Conservation (phyloP, 106 monocot species). For the Platanthera guangdongensis region DNA sequence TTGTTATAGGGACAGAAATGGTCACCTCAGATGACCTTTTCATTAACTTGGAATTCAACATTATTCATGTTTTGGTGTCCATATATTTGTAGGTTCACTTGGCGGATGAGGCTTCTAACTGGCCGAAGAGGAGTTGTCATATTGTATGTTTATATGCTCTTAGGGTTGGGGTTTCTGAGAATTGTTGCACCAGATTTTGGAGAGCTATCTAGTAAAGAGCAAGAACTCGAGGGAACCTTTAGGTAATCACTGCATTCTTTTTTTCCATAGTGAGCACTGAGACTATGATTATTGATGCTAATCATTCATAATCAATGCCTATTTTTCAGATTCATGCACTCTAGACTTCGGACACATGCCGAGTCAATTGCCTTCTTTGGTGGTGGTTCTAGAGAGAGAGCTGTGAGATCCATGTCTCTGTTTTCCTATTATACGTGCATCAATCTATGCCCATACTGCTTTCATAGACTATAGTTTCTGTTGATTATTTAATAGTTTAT, state of each 20-base stretch:
- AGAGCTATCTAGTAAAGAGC: slow-evolving; percentile 78
- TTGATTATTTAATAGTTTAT: neutral
- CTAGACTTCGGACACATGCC: slow-evolving; percentile 91
- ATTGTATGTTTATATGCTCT: slow-evolving; percentile 87
- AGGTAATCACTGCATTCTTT: slow-evolving; percentile 32
- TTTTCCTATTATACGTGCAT: neutral
- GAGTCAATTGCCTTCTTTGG: slow-evolving; percentile 99
- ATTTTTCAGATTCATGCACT: slow-evolving; percentile 74
- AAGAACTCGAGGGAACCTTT: slow-evolving; percentile 91
- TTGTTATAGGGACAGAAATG: no score
- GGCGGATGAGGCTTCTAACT: slow-evolving; percentile 96
- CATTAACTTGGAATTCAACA: no score
- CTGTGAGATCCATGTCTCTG: slow-evolving; percentile 45
- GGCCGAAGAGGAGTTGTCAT: slow-evolving; percentile 89
- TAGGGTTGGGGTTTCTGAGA: slow-evolving; percentile 92
- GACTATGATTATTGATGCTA: neutral
- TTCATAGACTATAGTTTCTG: neutral
- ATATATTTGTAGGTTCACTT: slow-evolving; percentile 68
- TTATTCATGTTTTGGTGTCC: neutral
- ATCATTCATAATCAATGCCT: slow-evolving; percentile 8
- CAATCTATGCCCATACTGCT: neutral
- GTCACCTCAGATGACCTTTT: no score
- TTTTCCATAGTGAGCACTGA: neutral
- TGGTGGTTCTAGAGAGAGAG: slow-evolving; percentile 92
- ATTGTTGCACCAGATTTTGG: slow-evolving; percentile 92